Evolutionary conservation across 176 grass and related monocot species (phyloP), one percentile per base, ranked within the genome.

Genomic region (Ananas comosus): DNA sequence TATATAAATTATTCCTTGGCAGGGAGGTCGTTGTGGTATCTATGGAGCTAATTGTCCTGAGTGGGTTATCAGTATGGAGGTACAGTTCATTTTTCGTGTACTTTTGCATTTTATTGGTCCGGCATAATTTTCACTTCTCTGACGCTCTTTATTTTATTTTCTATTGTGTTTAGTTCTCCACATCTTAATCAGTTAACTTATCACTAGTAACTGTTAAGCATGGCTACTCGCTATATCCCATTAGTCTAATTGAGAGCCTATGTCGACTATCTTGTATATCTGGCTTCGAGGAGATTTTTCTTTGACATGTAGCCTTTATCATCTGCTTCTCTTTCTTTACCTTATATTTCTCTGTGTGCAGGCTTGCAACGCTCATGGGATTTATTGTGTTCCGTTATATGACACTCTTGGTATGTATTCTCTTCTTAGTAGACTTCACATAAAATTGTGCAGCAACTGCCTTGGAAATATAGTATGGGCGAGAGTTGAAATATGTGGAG

Each of bases 61-160:
- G 52, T 96, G 91, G 91, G 65, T 91, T 63, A 87, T 96, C 51
- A 96, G 83, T 14, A 84, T 96, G 87, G 84, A 96, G 91, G 91
- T 90, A 77, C 56, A 61, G 22, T 61, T 19, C 56, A 61, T 19
- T 61, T 61, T 61, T 18, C 0, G 4, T 42, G 56, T 19, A 22
- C n/a, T 59, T 59, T 59, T 59, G 19, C 14, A 61, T 61, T 61
- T 61, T 16, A 22, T 61, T 18, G 21, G 56, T 42, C 33, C 33
- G 22, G 0, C 56, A 10, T 61, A 19, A 61, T 18, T 61, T 10
- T 14, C 48, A 42, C 33, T 42, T 42, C 33, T 42, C 33, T 42
- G 33, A 48, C 5, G 3, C 29, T 9, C 8, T 49, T 33, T 29
- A 42, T 67, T 67, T 12, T 33, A 67, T 47, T 47, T 66, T 16